Percentiles rank a stretch among this genome's conserved stretches.
These are phyloP conservation scores for Mikania micrantha DNA, from an alignment of 129 eudicot genomes.

Conservation along the genomic window DNA sequence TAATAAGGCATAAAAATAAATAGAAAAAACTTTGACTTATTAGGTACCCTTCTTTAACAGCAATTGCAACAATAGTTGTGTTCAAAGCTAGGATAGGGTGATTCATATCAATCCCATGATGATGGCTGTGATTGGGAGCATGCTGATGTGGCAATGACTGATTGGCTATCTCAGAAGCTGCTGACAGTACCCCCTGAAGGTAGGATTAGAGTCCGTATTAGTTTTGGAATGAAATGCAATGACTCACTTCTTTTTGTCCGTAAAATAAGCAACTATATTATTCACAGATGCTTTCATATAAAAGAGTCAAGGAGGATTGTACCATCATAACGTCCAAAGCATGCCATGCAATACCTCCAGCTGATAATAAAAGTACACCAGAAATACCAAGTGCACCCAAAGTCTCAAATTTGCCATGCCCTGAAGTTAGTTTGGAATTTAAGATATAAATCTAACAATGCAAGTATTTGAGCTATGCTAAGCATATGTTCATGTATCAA, in stretches of 20 bases:
- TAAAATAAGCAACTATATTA: neutral
- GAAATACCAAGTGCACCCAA: slow-evolving; percentile 96
- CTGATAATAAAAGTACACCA: slow-evolving; percentile 67
- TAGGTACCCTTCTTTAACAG: slow-evolving; percentile 80
- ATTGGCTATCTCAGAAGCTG: slow-evolving; percentile 56
- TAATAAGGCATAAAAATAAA: neutral
- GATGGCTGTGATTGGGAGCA: slow-evolving; percentile 47
- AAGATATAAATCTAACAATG: neutral
- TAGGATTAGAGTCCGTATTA: neutral
- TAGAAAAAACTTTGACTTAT: neutral
- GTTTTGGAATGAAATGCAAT: neutral
- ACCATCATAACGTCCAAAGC: slow-evolving; percentile 78
- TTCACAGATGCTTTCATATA: neutral
- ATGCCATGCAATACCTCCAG: slow-evolving; percentile 98
- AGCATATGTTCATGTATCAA: slow-evolving; percentile 1
- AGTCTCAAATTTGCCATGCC: slow-evolving; percentile 99
- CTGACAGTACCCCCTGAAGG: slow-evolving; percentile 55
- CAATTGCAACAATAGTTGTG: slow-evolving; percentile 62
- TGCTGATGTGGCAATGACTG: slow-evolving; percentile 44
- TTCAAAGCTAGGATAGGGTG: slow-evolving; percentile 81
- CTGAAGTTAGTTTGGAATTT: slow-evolving; percentile 34
- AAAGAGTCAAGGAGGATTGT: slow-evolving; percentile 2
- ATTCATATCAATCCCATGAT: slow-evolving; percentile 75
- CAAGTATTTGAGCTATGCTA: neutral
- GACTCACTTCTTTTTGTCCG: neutral